These are phyloP conservation scores for Phaeolepiota aurea DNA, from an alignment of 768 basidiomycete genomes.

Conservation along the genomic window DNA sequence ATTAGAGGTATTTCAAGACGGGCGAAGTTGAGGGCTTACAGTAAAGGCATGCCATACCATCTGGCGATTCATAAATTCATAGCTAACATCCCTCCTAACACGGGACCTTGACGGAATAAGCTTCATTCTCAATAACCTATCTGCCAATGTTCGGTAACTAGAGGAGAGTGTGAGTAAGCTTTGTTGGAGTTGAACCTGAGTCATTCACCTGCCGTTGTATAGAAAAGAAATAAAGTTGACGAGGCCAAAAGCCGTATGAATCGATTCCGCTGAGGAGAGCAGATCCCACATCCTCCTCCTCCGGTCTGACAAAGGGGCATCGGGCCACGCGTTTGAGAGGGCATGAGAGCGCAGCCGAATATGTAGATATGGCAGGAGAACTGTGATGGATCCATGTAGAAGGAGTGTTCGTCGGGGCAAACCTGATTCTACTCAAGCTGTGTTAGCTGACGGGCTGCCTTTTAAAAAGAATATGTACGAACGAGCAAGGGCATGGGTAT, in stretches of 20 bases:
- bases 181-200: not conserved
- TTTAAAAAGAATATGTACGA: conserved; percentile 16
- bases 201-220: conserved; percentile 72
- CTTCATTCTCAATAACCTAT: conserved; percentile 67
- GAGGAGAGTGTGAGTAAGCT: not conserved
- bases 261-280: conserved; percentile 59
- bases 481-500: conserved; percentile 21
- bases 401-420: conserved; percentile 54
- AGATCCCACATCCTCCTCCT: conserved; percentile 68
- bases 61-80: conserved; percentile 99
- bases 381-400: conserved; percentile 63
- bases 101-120: conserved; percentile 66
- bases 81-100: conserved; percentile 80
- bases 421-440: conserved; percentile 48
- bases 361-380: conserved; percentile 74
- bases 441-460: conserved; percentile 3
- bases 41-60: conserved; percentile 99
- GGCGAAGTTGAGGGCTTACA: conserved; percentile 37
- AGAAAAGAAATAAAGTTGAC: conserved; percentile 80
- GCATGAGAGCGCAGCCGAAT: conserved; percentile 67
- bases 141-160: conserved; percentile 82
- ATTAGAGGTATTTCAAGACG: conserved; percentile 4
- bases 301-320: conserved; percentile 73
- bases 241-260: conserved; percentile 53
- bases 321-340: conserved; percentile 84